Evolutionary conservation across 148 eudicot genomes (phyloP), one percentile per base, ranked within the genome.

Genomic region (Cornus florida): DNA sequence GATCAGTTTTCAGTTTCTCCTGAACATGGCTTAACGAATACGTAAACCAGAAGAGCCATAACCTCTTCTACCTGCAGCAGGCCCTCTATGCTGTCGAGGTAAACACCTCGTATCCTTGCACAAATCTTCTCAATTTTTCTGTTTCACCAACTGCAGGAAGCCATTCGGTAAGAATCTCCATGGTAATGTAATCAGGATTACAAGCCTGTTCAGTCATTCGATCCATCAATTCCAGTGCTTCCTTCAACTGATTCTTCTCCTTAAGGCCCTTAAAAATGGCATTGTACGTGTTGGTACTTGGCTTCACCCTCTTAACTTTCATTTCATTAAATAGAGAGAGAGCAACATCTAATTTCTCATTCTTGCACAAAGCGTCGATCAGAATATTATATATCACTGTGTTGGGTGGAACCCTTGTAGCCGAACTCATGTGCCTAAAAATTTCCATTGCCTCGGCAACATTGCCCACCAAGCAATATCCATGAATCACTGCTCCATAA

Each of bases 111-210:
- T 75, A 83, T 19, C 87, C 91, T 82, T 88, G 82, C 1, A 92
- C 82, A 80, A 95, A 95, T 13, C 65, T 80, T 56, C 76, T 84
- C 74, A 93, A 78, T 75, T 85, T 92, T 57, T 93, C 93, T 17
- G 82, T 80, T 85, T 93, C 84, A 79, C 99, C 97, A 39, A 82
- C 89, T 12, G 74, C 83, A 77, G 89, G 64, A 64, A 96, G 93
- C 98, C 98, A 96, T 68, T 89, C 83, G 6, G 91, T 90, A 66
- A 96, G 94, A 35, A 89, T 79, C 75, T 89, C 95, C 89, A 93
- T 82, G 59, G 99, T 92, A 67, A 93, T 81, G 77, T 86, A 87
- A 79, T 95, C 93, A 46, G 97, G 97, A 82, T 77, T 78, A 85
- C 95, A 92, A 57, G 82, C 92, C 38, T 84, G 81, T 75, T 91